Base-by-base conservation (phyloP, 2,329 filamentous ascomycete genomes). In the Fusarium sterilihyphosum region DNA sequence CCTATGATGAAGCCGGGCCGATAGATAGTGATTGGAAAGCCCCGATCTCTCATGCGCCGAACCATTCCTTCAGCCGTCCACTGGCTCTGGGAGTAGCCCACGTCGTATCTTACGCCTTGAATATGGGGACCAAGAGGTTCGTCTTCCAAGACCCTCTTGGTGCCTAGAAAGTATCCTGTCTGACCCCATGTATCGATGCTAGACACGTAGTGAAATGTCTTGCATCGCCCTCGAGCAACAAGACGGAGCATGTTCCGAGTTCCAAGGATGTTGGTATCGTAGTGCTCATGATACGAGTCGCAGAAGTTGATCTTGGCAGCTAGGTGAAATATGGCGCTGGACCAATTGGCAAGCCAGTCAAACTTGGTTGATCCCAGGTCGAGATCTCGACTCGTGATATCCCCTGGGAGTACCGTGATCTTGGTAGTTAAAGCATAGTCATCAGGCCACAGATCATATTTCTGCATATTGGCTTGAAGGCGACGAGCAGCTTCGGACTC, bases 141-240 rank as follows among this genome's bases (percentile, higher is more conserved):
- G 22, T 62, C 60, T n/a, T 57, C 60, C 12, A 57, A 14, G 29
- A 62, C 49, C 5, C 50, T 57, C 50, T 62, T 62, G 16, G 60
- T 57, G 1, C 60, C 60, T 6, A 62, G 24, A 24, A 62, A 62
- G 24, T 62, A 62, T 4, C 60, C 50, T 18, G 60, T 62, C 24
- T 62, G 60, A 20, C 50, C 60, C 60, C 60, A 62, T 3, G 60
- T 62, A 26, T 62, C 60, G 8, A 62, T 62, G n/a, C 60, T 62
- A 31, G 60, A 62, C 9, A 62, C 60, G 24, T 62, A 62, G 20
- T 46, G 60, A 6, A 62, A 62, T 11, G 50, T 22, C 40, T n/a
- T 62, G 4, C 60, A 38, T n/a, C 50, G 49, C 18, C 50, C 50
- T 22, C 50, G 50, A 2, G 33, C 31, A 22, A 17, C 24, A 31